Evolutionary conservation across 768 basidiomycete species (phyloP).

Genomic region (Auricularia cornea): DNA sequence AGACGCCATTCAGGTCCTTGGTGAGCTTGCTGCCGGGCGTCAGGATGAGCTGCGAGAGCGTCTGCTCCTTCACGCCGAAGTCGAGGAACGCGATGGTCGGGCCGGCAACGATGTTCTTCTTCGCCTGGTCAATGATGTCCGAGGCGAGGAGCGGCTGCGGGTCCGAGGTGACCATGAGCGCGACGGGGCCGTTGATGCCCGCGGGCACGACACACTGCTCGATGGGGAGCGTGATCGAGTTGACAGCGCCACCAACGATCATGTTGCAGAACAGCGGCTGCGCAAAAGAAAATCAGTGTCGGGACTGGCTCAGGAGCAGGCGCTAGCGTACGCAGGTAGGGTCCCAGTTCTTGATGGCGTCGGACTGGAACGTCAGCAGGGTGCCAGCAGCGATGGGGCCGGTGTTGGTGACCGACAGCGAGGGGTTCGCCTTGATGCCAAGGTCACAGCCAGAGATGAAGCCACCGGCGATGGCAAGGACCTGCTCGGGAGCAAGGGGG

Average conservation of each 20-base stretch:
- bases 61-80: constrained; percentile 35
- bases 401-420: constrained; percentile 55
- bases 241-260: constrained; percentile 52
- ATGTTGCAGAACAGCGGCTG: constrained; percentile 68
- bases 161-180: constrained; percentile 59
- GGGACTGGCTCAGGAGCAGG: background rate
- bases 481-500: constrained; percentile 56
- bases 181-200: constrained; percentile 67
- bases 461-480: constrained; percentile 56
- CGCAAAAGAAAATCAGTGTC: constrained; percentile 26
- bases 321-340: constrained; percentile 1
- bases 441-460: constrained; percentile 66
- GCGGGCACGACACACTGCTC: constrained; percentile 53
- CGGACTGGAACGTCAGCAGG: constrained; percentile 49
- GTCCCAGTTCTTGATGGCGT: constrained; percentile 22
- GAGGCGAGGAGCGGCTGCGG: constrained; percentile 55
- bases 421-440: constrained; percentile 52
- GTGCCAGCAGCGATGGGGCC: constrained; percentile 50
- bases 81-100: constrained; percentile 64
- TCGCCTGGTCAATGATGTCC: constrained; percentile 45
- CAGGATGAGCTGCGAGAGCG: constrained; percentile 4
- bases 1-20: background rate
- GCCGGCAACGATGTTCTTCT: constrained; percentile 52
- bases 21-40: background rate
- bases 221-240: constrained; percentile 52